phyloP scores from a whole-genome alignment of 2,329 filamentous ascomycete genomes.

The Beauveria caledonica region DNA sequence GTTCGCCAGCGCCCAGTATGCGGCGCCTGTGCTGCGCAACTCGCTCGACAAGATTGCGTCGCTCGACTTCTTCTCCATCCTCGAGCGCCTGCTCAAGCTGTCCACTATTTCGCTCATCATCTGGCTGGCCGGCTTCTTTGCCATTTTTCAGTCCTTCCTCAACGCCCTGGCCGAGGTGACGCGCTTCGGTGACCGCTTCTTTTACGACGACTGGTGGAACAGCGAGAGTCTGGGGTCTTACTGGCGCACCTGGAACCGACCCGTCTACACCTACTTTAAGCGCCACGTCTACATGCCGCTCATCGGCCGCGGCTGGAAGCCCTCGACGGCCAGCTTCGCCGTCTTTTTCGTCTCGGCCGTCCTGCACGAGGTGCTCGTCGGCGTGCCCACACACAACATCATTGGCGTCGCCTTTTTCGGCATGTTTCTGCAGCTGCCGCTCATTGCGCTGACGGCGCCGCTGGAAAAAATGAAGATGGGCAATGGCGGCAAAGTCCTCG shows the following conservation, averaged over 20 bases:
- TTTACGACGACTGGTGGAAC: constrained; percentile 99
- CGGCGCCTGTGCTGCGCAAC: constrained; percentile 80
- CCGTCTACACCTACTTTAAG: constrained; percentile 94
- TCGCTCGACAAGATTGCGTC: constrained; percentile 79
- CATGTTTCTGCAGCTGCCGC: constrained; percentile 87
- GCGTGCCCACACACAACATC: constrained; percentile 88
- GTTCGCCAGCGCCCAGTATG: constrained; percentile 91
- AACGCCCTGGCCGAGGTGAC: constrained; percentile 88
- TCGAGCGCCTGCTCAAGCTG: constrained; percentile 87
- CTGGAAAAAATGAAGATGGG: constrained; percentile 71
- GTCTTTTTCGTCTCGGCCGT: constrained; percentile 87
- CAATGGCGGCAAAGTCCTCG: constrained; percentile 63
- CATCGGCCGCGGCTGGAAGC: constrained; percentile 72
- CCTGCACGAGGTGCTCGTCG: constrained; percentile 86
- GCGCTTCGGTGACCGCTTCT: constrained; percentile 84
- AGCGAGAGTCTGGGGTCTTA: constrained; percentile 76
- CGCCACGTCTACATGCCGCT: constrained; percentile 87
- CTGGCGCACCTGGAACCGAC: constrained; percentile 97
- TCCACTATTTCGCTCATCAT: constrained; percentile 92
- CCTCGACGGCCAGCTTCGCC: constrained; percentile 60
- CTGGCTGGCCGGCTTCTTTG: constrained; percentile 97
- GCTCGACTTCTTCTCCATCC: constrained; percentile 70
- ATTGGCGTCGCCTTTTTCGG: constrained; percentile 88
- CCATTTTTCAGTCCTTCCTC: constrained; percentile 84
- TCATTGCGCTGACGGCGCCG: constrained; percentile 73